Evolutionary conservation across 352 stramenopile species (phyloP), one percentile per base, ranked within the genome.

Genomic region (Pythium scleroteichum): DNA sequence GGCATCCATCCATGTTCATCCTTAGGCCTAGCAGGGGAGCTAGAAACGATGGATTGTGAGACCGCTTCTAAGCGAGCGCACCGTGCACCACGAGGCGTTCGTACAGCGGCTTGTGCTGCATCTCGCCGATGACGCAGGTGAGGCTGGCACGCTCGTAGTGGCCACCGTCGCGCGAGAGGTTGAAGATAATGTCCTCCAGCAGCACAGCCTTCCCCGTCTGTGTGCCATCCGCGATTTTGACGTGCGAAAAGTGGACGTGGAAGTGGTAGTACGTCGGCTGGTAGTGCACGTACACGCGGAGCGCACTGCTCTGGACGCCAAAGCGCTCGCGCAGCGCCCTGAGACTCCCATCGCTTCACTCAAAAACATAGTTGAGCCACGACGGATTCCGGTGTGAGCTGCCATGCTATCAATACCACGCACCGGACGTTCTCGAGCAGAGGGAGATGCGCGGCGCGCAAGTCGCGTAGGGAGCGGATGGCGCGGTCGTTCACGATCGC

Each of bases 201-300:
- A 95, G 64, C 59, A 94, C 78, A 1, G 87, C 87, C 64, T 94
- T 95, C 55, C 85, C 86, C 13, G 76, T 86, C 41, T 76, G 81
- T 20, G 82, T 89, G 51, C 86, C 86, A 53, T 88, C 71, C 12
- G 71, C 79, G 68, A 95, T 85, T 62, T 92, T 92, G 40, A 95
- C 72, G 61, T 95, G 87, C 24, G 79, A 88, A 47, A 95, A 94
- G 50, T 95, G 87, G 16, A 95, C 82, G 54, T 95, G 87, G 49
- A 95, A 76, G 61, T 95, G 87, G 57, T 95, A 95, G 63, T 95
- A 95, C 46, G 87, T 92, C 26, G 87, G 87, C 72, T 93, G 87
- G 50, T 95, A 95, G 73, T 95, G 87, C 59, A 95, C 78, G 62
- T 94, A 95, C 66, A 92, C 73, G 51, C 87, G 85, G 27, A 95